These are phyloP conservation scores for Epichloe festucae DNA, from an alignment of 2,329 filamentous ascomycete genomes.

Conservation along the genomic window DNA sequence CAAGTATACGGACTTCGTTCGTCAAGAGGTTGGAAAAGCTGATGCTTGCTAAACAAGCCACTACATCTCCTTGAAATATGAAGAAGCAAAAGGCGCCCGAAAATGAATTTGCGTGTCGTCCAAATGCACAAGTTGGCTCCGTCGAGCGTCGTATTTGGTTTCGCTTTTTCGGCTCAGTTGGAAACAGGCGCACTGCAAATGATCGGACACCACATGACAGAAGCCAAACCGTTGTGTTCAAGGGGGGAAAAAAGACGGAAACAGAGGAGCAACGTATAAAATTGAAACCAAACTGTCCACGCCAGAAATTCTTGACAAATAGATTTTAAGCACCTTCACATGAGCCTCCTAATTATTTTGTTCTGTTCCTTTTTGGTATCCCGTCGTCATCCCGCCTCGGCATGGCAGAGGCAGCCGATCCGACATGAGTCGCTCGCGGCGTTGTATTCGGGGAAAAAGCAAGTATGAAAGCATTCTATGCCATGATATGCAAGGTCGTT, in stretches of 20 bases:
- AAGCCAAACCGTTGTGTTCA: background rate
- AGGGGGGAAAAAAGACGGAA: background rate
- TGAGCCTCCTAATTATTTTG: constrained; percentile 4
- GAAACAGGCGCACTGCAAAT: too few species aligned
- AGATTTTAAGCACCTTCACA: constrained; percentile 3
- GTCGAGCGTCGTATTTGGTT: too few species aligned
- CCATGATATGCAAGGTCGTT: constrained; percentile 1
- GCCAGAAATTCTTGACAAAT: background rate
- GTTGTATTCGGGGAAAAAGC: background rate
- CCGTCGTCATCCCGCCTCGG: background rate
- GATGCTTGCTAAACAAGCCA: too few species aligned
- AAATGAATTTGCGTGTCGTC: too few species aligned
- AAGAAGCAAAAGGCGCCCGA: too few species aligned
- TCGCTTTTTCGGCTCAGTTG: too few species aligned
- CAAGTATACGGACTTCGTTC: too few species aligned
- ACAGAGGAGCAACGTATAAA: background rate
- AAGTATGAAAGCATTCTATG: constrained; percentile 4
- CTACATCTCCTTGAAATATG: too few species aligned
- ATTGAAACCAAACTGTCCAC: constrained; percentile 1
- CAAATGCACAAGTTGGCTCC: too few species aligned
- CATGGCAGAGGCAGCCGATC: background rate
- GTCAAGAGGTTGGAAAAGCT: too few species aligned
- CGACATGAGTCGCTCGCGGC: background rate
- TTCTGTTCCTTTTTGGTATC: background rate
- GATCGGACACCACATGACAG: too few species aligned